Base-by-base conservation (phyloP, 768 basidiomycete species). In the Cystoderma amianthinum region DNA sequence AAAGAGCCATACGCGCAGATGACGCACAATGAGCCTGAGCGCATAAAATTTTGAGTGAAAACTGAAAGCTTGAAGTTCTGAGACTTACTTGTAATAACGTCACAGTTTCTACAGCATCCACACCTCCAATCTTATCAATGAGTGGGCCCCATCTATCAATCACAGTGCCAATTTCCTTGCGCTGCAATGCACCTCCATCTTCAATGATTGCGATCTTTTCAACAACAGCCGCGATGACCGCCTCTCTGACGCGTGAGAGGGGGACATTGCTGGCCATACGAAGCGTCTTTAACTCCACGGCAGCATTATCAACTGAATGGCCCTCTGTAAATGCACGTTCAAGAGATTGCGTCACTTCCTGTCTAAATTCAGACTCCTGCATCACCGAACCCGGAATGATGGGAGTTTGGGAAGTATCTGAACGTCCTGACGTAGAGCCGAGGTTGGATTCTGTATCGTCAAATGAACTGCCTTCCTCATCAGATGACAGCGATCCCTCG, bases 251-350 rank as follows among this genome's bases (percentile, higher is more conserved):
- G 38, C 80, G 72, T n/a, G 74, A 75, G 15, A 96, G 72, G 9
- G 88, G 77, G 19, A 97, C 95, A 53, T 97, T 98, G 53, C 85
- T 88, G 24, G 92, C 91, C 90, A 98, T 95, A 37, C 94, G 86
- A 34, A 99, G 75, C 33, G 95, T 96, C 66, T 95, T 92, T 45
- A 98, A 74, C 58, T 98, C 95, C 46, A 98, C 85, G 1, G 88
- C 74, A 1, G 93, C 92, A 59, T 96, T 92, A 50, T 95, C 91
- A 35, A 95, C 82, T 9, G 82, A 84, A 64, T 96, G 93, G 2
- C 76, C 83, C 62, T 99, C 95, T 6, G 81, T 72, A 59, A 95
- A 94, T 18, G 94, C 94, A 45, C 95, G 84, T 42, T 90, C 87
- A 38, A 99, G 75, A 15, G 91, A 92, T 46, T 84, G 82, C n/a